Base-by-base conservation (phyloP, 331 rosid species). In the Saraca asoca region DNA sequence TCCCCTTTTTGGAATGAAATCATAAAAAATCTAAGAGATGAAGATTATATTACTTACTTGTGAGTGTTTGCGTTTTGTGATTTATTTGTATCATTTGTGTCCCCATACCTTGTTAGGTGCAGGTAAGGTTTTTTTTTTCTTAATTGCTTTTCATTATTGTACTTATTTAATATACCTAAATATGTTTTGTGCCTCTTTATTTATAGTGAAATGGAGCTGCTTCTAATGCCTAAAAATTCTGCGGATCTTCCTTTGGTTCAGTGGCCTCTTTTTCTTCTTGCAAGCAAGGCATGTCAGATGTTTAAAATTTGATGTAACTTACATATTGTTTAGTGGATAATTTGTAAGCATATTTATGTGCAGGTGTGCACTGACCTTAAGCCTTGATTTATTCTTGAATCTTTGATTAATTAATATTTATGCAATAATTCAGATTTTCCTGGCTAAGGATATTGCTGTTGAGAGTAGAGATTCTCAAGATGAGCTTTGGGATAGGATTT, bases 1-100 rank as follows among this genome's bases (percentile, higher is more conserved):
- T 81, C 95, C 54, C 98, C 98, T 8, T 86, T 87, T 81, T 93
- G 98, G 98, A 90, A 93, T 81, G 98, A 93, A 75, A 90, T 93
- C 65, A 58, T 90, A 54, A 75, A 74, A 72, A 90, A 78, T 78
- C 78, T 93, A 14, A 82, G 98, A 79, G 97, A 93, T 79, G 98
- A 93, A 76, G 98, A 93, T 73, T 93, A 93, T 62, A 75, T 93
- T 51, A 86, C 95, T 48, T 79, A 84, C 86, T 75, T 84, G 98
- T 93, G 79, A 93, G 98, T 83, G 16, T 52, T 48, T 16, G n/a
- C n/a, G n/a, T n/a, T n/a, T n/a, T n/a, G n/a, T n/a, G n/a, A n/a
- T n/a, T n/a, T n/a, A n/a, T n/a, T n/a, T n/a, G n/a, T n/a, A n/a
- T 44, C 42, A 13, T 44, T 20, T 51, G 52, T 37, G 15, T 38